Evolutionary conservation across 129 eudicot species (phyloP), one percentile per base, ranked within the genome.

Genomic region (Ambrosia artemisiifolia): DNA sequence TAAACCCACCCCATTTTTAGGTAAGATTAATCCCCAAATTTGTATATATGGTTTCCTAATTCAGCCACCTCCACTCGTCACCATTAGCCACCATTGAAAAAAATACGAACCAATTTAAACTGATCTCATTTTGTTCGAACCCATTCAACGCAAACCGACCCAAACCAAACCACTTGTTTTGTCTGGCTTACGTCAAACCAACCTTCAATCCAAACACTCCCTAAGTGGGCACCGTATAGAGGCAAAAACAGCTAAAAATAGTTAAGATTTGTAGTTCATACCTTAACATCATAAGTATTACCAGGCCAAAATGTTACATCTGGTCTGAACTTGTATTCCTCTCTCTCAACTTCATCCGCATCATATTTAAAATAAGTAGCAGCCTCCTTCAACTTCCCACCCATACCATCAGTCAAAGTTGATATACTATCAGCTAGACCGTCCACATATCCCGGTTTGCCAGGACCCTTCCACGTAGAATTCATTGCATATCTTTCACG

Each of bases 341-440:
- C 86, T 77, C 64, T 69, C 24, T 75, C 59, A 16, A 85, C 47
- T 78, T 88, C 95, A 11, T 84, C 83, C 9, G 72, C 65, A 71
- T 82, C 86, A 67, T 69, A 56, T 68, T 84, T 85, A 71, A 88
- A 86, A 46, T 80, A 78, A 44, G 82, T 33, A 18, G 92, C 95
- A 2, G 89, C 85, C 34, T 84, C 62, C 73, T 79, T 86, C 64
- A 91, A 75, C 53, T 80, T 88, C 17, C 60, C 75, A 43, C 80
- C 92, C 84, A 91, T 65, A 71, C 92, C 89, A 64, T 91, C 97
- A 6, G 80, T 61, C 55, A 88, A 82, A 38, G 88, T 34, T 36
- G 74, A 76, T 65, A 67, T 74, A 75, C 82, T 72, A 40, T 77
- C 87, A 65, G 85, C 85, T 65, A 87, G 67, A 75, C 88, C 87